Evolutionary conservation across 805 yeast genomes (phyloP).

Genomic region (Wickerhamiella siamensis): DNA sequence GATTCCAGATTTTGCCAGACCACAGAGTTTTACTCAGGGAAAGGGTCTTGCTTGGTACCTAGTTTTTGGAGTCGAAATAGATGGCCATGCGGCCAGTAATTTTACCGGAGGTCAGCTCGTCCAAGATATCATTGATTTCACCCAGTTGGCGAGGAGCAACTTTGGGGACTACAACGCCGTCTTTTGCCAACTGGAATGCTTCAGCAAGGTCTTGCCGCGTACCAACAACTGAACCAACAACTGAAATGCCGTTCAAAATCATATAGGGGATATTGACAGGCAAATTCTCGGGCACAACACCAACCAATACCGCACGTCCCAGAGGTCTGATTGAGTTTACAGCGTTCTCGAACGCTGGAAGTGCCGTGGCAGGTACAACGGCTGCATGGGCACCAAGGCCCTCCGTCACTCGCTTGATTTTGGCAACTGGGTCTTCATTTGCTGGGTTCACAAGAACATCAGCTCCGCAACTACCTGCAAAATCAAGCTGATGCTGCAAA

Average conservation of each 20-base stretch:
- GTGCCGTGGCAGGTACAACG: conserved; percentile 62
- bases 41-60: too few species aligned
- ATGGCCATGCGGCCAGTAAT: conserved; percentile 82
- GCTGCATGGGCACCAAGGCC: conserved; percentile 65
- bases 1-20: too few species aligned
- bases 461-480: conserved; percentile 46
- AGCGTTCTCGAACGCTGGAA: conserved; percentile 48
- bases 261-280: conserved; percentile 56
- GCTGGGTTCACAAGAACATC: conserved; percentile 46
- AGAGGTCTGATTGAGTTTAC: conserved; percentile 45
- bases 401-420: conserved; percentile 37
- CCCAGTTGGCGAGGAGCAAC: conserved; percentile 34
- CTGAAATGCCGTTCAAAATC: conserved; percentile 56
- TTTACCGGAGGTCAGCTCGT: conserved; percentile 70
- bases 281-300: conserved; percentile 69
- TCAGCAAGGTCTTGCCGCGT: conserved; percentile 78
- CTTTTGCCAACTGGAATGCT: conserved; percentile 58
- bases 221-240: conserved; percentile 78
- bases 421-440: conserved; percentile 36
- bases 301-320: conserved; percentile 61
- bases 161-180: conserved; percentile 41
- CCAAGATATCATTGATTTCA: conserved; percentile 61
- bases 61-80: too few species aligned
- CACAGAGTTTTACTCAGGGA: too few species aligned
- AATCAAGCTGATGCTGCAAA: conserved; percentile 45